Conservation (phyloP, 768 basidiomycete species). For the Trametes villosa region DNA sequence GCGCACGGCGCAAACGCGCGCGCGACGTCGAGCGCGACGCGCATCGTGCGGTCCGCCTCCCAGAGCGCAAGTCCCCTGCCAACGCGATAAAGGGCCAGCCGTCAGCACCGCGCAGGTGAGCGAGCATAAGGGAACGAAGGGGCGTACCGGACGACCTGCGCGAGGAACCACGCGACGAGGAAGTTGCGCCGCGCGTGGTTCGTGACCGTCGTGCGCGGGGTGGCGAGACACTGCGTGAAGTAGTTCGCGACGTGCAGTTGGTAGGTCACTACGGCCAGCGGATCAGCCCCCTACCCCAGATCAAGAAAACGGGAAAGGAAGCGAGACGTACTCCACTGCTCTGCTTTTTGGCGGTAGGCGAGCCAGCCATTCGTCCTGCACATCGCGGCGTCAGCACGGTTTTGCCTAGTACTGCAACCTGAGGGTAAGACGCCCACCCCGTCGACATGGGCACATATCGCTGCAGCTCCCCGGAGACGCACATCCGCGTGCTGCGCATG, state of each 20-base stretch:
- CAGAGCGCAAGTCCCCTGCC: slow-evolving; percentile 57
- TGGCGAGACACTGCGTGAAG: background rate
- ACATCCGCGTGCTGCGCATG: slow-evolving; percentile 68
- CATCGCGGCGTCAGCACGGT: background rate
- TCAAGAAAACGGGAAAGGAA: background rate
- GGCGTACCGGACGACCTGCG: background rate
- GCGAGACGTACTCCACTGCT: background rate
- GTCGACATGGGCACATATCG: slow-evolving; percentile 44
- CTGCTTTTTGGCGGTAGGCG: background rate
- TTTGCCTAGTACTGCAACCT: too few relatives aligned
- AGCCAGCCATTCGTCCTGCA: background rate
- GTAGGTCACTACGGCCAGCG: background rate
- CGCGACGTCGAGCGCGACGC: slow-evolving; percentile 64
- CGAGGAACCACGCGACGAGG: background rate
- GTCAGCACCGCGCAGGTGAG: background rate
- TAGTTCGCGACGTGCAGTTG: background rate
- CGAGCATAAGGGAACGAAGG: background rate
- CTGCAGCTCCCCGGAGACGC: slow-evolving; percentile 69
- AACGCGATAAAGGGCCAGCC: too few relatives aligned
- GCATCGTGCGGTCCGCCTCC: slow-evolving; percentile 60
- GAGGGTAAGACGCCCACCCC: background rate
- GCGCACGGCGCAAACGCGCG: slow-evolving; percentile 58
- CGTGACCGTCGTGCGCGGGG: background rate
- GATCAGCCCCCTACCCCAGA: background rate
- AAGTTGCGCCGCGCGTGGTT: background rate